Evolutionary conservation across 1,139 yeast species (phyloP), one percentile per base, ranked within the genome.

Genomic region (Saccharomyces hybrid): DNA sequence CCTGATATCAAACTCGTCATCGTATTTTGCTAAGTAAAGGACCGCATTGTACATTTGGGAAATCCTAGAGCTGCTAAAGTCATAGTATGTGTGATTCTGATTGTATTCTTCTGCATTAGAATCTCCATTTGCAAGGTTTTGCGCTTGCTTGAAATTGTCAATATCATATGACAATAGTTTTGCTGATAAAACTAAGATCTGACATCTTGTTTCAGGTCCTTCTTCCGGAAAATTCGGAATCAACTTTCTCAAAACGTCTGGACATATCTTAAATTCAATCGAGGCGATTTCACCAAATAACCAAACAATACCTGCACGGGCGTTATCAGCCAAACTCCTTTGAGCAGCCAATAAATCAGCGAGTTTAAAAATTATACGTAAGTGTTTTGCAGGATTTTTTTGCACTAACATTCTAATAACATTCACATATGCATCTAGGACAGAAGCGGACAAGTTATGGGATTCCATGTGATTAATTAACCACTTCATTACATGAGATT

Each of bases 301-400:
- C 98, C 98, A 95, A 16, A 93, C 78, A 23, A 90, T 83, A 54
- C 95, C 86, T 1, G 96, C 90, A 60, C 84, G 81, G 0, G 98
- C 96, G 16, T 77, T 59, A 63, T 68, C 64, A 59, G 72, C 55
- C 50, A 66, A 42, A 23, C 56, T 55, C 41, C 60, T 55, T 14
- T 57, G 50, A 9, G 51, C 50, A 31, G 61, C 54, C 38, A 68
- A 48, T n/a, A 65, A 55, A 25, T 60, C 66, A 1, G 79, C 74
- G 32, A 81, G 68, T 57, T 70, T 75, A 52, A 72, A 69, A 52
- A 81, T 71, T 1, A 78, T 72, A 28, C 69, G 66, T 26, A 76
- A 63, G 59, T 80, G 76, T 14, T 68, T 70, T 8, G 64, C 61
- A 3, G 85, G 80, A 57, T 80, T 75, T 52, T 79, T 81, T 67